Percentiles rank a stretch among this genome's conserved stretches.
Conservation (phyloP, 1,284 basidiomycete species). For the Ganoderma multipileum region DNA sequence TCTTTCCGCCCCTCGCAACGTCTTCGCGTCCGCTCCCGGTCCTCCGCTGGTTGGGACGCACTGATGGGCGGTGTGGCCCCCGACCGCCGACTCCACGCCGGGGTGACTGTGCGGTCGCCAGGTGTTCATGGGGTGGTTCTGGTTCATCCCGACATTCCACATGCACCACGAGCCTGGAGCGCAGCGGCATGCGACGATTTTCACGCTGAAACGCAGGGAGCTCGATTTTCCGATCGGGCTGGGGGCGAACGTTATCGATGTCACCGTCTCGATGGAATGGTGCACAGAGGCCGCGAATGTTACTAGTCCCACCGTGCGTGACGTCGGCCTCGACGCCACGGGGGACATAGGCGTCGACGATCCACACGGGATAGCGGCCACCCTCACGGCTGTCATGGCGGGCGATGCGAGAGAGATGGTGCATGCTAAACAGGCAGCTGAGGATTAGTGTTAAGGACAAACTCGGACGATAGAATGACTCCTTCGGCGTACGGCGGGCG, state of each 20-base stretch:
- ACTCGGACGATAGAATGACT: not conserved
- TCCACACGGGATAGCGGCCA: conserved; percentile 31
- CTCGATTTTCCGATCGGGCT: conserved; percentile 81
- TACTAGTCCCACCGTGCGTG: conserved; percentile 30
- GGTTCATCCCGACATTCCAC: conserved; percentile 86
- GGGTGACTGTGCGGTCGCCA: conserved; percentile 35
- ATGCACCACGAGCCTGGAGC: conserved; percentile 50
- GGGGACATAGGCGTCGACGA: conserved; percentile 29
- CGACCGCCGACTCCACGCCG: too few species aligned
- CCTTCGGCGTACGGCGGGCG: not conserved
- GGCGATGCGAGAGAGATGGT: conserved; percentile 26
- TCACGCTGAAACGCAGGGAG: conserved; percentile 62
- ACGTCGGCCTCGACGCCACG: conserved; percentile 31
- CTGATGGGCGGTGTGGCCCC: not conserved
- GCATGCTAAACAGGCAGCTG: conserved; percentile 33
- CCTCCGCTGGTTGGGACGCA: not conserved
- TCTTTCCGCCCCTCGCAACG: not conserved
- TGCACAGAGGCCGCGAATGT: conserved; percentile 33
- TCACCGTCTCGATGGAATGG: conserved; percentile 55
- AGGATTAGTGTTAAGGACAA: conserved; percentile 25
- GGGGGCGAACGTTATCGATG: conserved; percentile 68
- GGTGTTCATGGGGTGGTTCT: conserved; percentile 83
- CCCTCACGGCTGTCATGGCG: conserved; percentile 30
- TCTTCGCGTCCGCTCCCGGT: not conserved
- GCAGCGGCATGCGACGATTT: conserved; percentile 31